phyloP scores from a whole-genome alignment of 164 flowering plant species.

The Sextonia rubra region DNA sequence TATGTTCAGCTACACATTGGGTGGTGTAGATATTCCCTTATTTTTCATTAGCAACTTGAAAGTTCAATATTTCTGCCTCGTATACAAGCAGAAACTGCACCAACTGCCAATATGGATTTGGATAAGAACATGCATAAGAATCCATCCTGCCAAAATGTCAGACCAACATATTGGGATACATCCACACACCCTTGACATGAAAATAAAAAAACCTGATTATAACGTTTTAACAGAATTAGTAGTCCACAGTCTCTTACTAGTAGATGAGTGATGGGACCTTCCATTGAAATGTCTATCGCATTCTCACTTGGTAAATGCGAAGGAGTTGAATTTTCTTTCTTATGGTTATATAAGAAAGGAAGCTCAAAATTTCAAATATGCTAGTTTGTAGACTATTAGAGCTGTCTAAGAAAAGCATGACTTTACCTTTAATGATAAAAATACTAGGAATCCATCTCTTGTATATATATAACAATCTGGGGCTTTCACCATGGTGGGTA shows the following conservation, averaged over 20 bases:
- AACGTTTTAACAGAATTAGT: neutral
- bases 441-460: slow-evolving; percentile 79
- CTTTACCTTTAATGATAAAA: slow-evolving; percentile 60
- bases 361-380: neutral
- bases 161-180: too few relatives aligned
- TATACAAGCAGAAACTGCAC: too few relatives aligned
- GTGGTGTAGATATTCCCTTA: too few relatives aligned
- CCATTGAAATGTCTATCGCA: neutral
- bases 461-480: slow-evolving; percentile 71
- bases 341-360: neutral
- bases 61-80: too few relatives aligned
- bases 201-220: too few relatives aligned
- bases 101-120: too few relatives aligned
- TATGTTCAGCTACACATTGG: neutral
- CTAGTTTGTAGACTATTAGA: neutral
- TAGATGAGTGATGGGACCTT: neutral
- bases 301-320: too few relatives aligned
- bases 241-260: neutral
- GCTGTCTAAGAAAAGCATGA: neutral
- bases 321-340: neutral
- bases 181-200: too few relatives aligned
- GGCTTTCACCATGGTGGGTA: slow-evolving; percentile 77
- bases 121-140: too few relatives aligned
- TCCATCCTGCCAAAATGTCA: too few relatives aligned
- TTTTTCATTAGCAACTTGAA: too few relatives aligned